Conservation (phyloP, 495 filamentous ascomycete species). For the Paragyromitra xinjiangensis region DNA sequence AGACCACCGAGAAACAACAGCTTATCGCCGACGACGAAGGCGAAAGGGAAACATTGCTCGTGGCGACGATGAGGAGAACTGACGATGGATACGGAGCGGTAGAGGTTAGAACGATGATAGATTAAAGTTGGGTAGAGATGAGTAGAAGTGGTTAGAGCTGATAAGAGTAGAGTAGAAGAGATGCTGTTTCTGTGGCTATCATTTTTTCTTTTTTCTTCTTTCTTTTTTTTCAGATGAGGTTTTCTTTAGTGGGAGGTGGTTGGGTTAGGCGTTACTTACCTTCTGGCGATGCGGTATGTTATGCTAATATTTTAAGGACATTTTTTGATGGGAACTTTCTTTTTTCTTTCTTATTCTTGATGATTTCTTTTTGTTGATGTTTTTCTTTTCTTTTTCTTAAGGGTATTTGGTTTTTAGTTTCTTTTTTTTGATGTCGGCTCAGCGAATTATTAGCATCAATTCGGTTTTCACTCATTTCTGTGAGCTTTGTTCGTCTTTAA, state of each 20-base stretch:
- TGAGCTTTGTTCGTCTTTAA: neutral
- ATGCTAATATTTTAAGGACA: constrained; percentile 9
- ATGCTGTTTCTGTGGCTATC: neutral
- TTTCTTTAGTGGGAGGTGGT: constrained; percentile 1
- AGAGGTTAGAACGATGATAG: constrained; percentile 24
- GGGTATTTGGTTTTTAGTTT: constrained; percentile 5
- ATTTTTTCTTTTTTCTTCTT: constrained; percentile 21
- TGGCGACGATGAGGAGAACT: constrained; percentile 9
- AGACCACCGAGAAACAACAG: constrained; percentile 7
- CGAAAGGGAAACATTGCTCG: constrained; percentile 41
- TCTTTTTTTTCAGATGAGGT: constrained; percentile 4
- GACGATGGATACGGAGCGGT: constrained; percentile 39
- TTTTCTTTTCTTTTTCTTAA: constrained; percentile 25
- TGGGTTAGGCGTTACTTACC: constrained; percentile 22
- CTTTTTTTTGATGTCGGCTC: neutral
- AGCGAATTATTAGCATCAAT: constrained; percentile 5
- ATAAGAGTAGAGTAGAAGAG: constrained; percentile 9
- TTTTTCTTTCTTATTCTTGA: constrained; percentile 21
- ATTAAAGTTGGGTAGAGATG: constrained; percentile 24
- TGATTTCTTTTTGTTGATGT: neutral
- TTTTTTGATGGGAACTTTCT: constrained; percentile 1
- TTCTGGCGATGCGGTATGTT: constrained; percentile 3
- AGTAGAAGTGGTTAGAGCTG: constrained; percentile 4
- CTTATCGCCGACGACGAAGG: constrained; percentile 14
- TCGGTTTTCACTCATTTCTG: neutral